Evolutionary conservation across 2,329 filamentous ascomycete species (phyloP), one percentile per base, ranked within the genome.

Genomic region (Nemania sp.): DNA sequence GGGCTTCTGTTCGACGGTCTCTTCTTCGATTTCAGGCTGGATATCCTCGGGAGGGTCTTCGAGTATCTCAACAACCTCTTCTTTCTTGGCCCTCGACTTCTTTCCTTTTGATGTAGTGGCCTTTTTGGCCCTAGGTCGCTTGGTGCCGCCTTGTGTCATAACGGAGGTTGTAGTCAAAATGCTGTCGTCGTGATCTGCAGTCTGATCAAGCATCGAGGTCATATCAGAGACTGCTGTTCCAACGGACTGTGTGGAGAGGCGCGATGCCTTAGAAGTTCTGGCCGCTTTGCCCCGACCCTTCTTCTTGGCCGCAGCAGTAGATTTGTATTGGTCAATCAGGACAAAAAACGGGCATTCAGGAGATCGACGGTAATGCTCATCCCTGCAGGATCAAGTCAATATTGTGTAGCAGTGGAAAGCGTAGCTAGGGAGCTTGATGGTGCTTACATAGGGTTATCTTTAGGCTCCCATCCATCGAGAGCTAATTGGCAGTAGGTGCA

Each of bases 401-500:
- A 53, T 61, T n/a, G 51, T 39, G 28, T 11, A 28, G 14, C 2
- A 42, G 3, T n/a, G 26, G 31, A 6, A 24, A 12, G 2, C 36
- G 2, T 22, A 40, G 17, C 5, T 3, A 15, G 14, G n/a, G 5
- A 23, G 12, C n/a, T 17, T 9, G 36, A 23, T 30, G 22, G n/a
- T 56, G 73, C 88, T 73, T 71, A 91, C 86, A 88, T 82, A 57
- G 94, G 94, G 68, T 96, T 90, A 70, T 99, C 94, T 54, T 87
- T 86, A 1, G 88, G 87, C 68, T 97, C 94, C 94, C 95, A 99
- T 6, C 91, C 91, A 70, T 97, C 93, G 9, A 99, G 80, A 9
- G 88, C 91, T 14, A 97, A 75, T 52, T 89, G 84, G 75, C 94
- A 99, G 73, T 97, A 97, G 23, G 89, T 81, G 69, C 94, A 99